These are phyloP conservation scores for Ulota crispa DNA, from an alignment of 225 moss, liverwort and hornwort species.

Conservation along the genomic window DNA sequence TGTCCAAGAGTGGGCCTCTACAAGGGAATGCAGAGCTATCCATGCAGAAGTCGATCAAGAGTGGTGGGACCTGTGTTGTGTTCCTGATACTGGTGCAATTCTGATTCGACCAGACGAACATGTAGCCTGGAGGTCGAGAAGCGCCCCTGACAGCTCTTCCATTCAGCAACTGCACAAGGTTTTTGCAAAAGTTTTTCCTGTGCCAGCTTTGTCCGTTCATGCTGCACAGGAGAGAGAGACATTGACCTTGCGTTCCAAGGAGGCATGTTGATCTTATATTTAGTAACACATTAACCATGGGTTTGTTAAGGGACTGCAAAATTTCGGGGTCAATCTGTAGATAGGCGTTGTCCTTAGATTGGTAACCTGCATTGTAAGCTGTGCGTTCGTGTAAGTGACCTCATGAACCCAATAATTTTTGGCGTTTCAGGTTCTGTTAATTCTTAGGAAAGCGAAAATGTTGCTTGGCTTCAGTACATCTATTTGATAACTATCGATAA, in stretches of 20 bases:
- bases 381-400: neutral
- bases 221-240: conserved; percentile 14
- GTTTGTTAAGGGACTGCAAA: neutral
- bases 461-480: too few relatives aligned
- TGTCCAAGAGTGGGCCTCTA: conserved; percentile 40
- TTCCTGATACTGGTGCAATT: conserved; percentile 69
- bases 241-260: neutral
- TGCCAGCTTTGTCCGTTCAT: conserved; percentile 8
- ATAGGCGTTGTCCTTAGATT: neutral
- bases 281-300: neutral
- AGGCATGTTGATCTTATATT: neutral
- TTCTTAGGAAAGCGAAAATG: neutral
- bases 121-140: conserved; percentile 74
- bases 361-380: neutral
- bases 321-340: neutral
- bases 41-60: conserved; percentile 51
- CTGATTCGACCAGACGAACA: conserved; percentile 90
- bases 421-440: neutral
- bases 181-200: conserved; percentile 37
- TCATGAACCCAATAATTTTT: neutral
- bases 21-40: conserved; percentile 32
- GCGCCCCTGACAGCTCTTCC: conserved; percentile 27
- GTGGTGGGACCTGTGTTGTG: conserved; percentile 70
- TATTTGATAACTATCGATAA: too few relatives aligned
- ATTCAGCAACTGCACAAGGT: conserved; percentile 20